Conservation (phyloP, 192 early-diverging fungal species). For the Spinellus fusiger region DNA sequence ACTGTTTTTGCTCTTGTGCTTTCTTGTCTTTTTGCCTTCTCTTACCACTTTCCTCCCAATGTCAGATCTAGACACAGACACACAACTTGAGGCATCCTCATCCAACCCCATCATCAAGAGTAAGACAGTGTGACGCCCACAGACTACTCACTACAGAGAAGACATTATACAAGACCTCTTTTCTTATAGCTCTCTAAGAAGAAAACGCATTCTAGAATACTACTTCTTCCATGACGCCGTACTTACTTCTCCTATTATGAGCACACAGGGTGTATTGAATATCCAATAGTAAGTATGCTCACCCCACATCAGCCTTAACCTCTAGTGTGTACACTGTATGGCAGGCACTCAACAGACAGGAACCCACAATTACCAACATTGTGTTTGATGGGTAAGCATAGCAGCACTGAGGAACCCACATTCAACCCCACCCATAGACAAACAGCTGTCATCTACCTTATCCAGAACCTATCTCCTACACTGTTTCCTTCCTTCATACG, state of each 20-base stretch:
- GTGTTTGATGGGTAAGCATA: slow-evolving; percentile 30
- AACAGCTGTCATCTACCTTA: slow-evolving; percentile 43
- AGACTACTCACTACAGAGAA: background rate
- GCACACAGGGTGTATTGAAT: slow-evolving; percentile 43
- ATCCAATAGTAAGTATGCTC: slow-evolving; percentile 37
- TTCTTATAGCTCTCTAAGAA: slow-evolving; percentile 41
- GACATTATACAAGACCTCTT: slow-evolving; percentile 41
- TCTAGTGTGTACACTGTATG: slow-evolving; percentile 32
- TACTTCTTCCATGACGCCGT: slow-evolving; percentile 48
- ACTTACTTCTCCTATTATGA: slow-evolving; percentile 45
- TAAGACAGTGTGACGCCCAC: background rate
- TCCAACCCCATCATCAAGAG: background rate
- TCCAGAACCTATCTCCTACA: slow-evolving; percentile 45
- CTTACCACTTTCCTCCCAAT: background rate
- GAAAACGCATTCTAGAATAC: slow-evolving; percentile 48
- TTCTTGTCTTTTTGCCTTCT: background rate
- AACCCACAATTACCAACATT: slow-evolving; percentile 29
- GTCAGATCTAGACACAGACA: slow-evolving; percentile 15
- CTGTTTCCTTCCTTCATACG: slow-evolving; percentile 42
- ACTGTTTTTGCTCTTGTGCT: background rate
- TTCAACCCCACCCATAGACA: slow-evolving; percentile 8
- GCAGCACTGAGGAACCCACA: background rate
- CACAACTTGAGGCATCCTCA: slow-evolving; percentile 6
- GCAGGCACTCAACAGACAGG: slow-evolving; percentile 27
- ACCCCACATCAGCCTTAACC: background rate